Evolutionary conservation across 768 basidiomycete genomes (phyloP).

Genomic region (Podaxis sp.): DNA sequence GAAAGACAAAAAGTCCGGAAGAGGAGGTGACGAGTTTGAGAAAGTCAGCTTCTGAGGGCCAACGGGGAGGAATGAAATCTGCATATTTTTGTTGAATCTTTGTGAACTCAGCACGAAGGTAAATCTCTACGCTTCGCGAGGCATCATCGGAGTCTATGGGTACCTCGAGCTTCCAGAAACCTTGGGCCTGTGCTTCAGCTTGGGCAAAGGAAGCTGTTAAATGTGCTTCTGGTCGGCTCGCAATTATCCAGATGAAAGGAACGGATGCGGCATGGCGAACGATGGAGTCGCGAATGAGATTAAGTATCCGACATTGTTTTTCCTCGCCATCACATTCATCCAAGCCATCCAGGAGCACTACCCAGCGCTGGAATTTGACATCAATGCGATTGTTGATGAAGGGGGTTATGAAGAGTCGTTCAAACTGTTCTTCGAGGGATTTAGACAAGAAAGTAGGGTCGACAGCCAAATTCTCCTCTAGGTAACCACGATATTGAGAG

Average conservation of each 20-base stretch:
- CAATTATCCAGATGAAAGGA: constrained; percentile 4
- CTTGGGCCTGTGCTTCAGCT: not conserved
- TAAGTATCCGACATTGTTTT: not conserved
- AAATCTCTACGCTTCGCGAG: not conserved
- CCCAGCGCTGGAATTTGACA: not conserved
- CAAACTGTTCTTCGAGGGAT: not conserved
- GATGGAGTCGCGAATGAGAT: not conserved
- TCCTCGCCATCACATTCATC: not conserved
- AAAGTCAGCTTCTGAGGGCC: not conserved
- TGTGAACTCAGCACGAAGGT: not conserved
- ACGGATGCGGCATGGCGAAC: not conserved
- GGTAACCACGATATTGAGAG: not conserved
- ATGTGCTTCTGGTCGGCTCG: not conserved
- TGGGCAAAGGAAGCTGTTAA: not conserved
- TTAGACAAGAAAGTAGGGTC: not conserved
- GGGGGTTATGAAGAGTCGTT: not conserved
- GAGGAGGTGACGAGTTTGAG: not conserved
- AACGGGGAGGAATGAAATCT: not conserved
- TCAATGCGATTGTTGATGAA: not conserved
- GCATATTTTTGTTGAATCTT: not conserved
- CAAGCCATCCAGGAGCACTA: not conserved
- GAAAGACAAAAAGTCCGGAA: not conserved
- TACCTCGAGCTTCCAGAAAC: not conserved
- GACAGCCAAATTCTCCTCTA: not conserved
- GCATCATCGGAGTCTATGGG: not conserved